These are phyloP conservation scores for Lagerstroemia speciosa DNA, from an alignment of 345 rosid genomes.

Conservation along the genomic window DNA sequence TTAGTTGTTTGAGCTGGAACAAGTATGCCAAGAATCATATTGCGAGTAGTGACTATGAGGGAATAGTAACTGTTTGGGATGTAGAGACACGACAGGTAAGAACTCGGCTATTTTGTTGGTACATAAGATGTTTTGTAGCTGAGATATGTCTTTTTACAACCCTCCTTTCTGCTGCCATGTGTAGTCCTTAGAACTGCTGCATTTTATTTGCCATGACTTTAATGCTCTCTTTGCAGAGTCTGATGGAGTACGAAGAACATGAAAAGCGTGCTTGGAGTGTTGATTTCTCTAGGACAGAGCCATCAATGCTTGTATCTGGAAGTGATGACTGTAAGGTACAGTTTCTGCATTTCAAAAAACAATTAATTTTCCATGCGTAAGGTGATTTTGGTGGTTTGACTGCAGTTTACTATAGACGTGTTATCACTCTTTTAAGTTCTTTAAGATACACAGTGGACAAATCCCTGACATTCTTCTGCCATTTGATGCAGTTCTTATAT, in stretches of 20 bases:
- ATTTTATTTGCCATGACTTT: neutral
- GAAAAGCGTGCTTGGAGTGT: constrained; percentile 99
- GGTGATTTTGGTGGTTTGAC: neutral
- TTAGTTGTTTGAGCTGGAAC: constrained; percentile 98
- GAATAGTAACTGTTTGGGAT: constrained; percentile 96
- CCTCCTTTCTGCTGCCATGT: neutral
- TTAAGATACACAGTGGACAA: too few relatives aligned
- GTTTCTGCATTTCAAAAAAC: neutral
- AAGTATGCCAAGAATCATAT: constrained; percentile 80
- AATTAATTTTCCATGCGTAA: neutral
- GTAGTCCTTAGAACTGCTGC: neutral
- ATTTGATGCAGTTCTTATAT: too few relatives aligned
- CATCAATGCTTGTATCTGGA: constrained; percentile 96
- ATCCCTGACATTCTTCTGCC: too few relatives aligned
- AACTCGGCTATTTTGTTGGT: constrained; percentile 1
- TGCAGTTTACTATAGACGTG: too few relatives aligned
- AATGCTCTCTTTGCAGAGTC: constrained; percentile 35
- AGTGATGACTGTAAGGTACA: constrained; percentile 95
- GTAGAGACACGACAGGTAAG: constrained; percentile 84
- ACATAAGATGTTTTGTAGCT: neutral
- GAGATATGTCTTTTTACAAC: neutral
- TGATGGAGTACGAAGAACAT: constrained; percentile 97
- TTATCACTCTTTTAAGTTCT: too few relatives aligned
- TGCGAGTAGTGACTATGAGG: constrained; percentile 98
- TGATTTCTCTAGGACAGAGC: constrained; percentile 85